Evolutionary conservation across 2,329 filamentous ascomycete genomes (phyloP).

Genomic region (Samsoniella hepiali): DNA sequence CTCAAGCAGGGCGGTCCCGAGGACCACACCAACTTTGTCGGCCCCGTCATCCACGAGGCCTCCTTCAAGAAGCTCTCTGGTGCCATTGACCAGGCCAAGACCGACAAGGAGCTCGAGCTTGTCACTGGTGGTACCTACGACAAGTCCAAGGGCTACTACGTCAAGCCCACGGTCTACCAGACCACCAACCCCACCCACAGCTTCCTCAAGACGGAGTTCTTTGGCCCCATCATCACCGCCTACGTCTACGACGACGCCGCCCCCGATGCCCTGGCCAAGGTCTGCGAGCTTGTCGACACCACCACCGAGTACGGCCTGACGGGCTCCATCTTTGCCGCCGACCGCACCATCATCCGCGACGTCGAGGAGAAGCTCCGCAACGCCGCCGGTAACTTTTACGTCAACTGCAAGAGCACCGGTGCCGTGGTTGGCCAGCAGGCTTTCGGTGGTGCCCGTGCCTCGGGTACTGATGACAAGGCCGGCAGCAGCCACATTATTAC

Average conservation of each 20-base stretch:
- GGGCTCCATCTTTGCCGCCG: slow-evolving; percentile 70
- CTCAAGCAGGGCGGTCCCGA: slow-evolving; percentile 68
- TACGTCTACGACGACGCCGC: slow-evolving; percentile 74
- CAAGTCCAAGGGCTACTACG: slow-evolving; percentile 74
- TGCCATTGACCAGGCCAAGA: slow-evolving; percentile 77
- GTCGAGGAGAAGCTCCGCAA: slow-evolving; percentile 71
- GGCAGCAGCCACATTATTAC: slow-evolving; percentile 61
- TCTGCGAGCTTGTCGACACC: slow-evolving; percentile 63
- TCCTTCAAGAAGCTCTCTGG: slow-evolving; percentile 77
- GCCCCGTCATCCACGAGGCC: slow-evolving; percentile 78
- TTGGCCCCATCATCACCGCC: slow-evolving; percentile 71
- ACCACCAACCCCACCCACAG: slow-evolving; percentile 71
- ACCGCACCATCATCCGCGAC: slow-evolving; percentile 61
- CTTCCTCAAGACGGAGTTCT: slow-evolving; percentile 75
- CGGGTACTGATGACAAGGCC: slow-evolving; percentile 72
- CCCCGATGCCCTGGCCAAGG: slow-evolving; percentile 53
- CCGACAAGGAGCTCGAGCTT: slow-evolving; percentile 68
- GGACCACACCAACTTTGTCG: slow-evolving; percentile 75
- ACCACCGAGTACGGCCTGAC: slow-evolving; percentile 77
- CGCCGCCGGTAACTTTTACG: slow-evolving; percentile 78
- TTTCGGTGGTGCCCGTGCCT: slow-evolving; percentile 65
- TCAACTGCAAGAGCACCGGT: slow-evolving; percentile 79
- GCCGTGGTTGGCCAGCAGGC: slow-evolving; percentile 71
- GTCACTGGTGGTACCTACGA: slow-evolving; percentile 76
- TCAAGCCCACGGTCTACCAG: slow-evolving; percentile 78